These are phyloP conservation scores for Prunus dulcis DNA, from an alignment of 306 rosid species.

Conservation along the genomic window DNA sequence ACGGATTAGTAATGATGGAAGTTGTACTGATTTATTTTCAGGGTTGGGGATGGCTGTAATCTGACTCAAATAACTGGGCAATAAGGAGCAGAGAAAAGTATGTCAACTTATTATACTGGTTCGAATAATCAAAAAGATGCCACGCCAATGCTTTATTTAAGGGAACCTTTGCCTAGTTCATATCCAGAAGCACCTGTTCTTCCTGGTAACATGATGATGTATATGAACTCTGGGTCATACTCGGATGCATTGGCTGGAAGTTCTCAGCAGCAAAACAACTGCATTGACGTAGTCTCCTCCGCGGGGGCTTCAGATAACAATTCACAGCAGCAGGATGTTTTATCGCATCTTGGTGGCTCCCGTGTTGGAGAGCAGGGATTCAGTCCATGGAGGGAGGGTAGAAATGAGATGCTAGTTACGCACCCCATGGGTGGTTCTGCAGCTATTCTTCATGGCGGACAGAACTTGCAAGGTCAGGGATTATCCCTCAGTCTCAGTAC, in stretches of 20 bases:
- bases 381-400: conserved; percentile 57
- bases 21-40: conserved; percentile 1
- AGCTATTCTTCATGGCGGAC: conserved; percentile 46
- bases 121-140: conserved; percentile 48
- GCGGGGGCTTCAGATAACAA: conserved; percentile 42
- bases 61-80: conserved; percentile 9
- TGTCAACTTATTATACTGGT: conserved; percentile 58
- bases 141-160: conserved; percentile 44
- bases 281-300: conserved; percentile 40
- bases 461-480: conserved; percentile 64
- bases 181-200: conserved; percentile 52
- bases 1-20: not conserved
- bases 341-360: conserved; percentile 45
- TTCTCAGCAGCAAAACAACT: conserved; percentile 52
- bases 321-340: conserved; percentile 50
- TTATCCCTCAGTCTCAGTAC: conserved; percentile 73
- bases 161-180: conserved; percentile 53
- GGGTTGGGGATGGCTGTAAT: conserved; percentile 14
- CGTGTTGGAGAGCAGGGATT: conserved; percentile 43
- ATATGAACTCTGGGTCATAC: conserved; percentile 49
- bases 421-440: conserved; percentile 37
- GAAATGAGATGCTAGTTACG: conserved; percentile 50
- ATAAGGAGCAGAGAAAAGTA: conserved; percentile 31
- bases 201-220: conserved; percentile 54
- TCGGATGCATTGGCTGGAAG: conserved; percentile 36